phyloP scores from a whole-genome alignment of 179 eudicot species.

The Amaranthus tricolor region DNA sequence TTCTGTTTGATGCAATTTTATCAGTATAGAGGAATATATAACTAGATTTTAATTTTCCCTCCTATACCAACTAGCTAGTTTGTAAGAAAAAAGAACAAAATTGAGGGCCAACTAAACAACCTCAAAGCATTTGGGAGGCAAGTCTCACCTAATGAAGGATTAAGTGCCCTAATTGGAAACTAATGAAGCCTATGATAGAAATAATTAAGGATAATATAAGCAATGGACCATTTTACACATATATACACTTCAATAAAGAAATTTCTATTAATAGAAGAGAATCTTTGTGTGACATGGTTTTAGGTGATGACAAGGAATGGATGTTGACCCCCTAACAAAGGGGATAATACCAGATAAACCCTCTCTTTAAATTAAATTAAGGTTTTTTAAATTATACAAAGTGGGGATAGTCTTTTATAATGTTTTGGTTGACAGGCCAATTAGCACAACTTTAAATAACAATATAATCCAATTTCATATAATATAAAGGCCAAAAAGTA shows the following conservation, averaged over 20 bases:
- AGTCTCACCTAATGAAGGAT: constrained; percentile 21
- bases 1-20: too few relatives aligned
- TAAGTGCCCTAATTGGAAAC: constrained; percentile 16
- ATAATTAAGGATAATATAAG: neutral
- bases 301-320: constrained; percentile 70
- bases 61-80: too few relatives aligned
- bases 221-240: neutral
- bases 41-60: neutral
- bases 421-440: constrained; percentile 33
- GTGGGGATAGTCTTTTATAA: constrained; percentile 30
- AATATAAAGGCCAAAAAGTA: constrained; percentile 15
- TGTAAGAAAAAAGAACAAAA: neutral
- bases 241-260: constrained; percentile 16
- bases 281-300: constrained; percentile 56
- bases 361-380: constrained; percentile 8
- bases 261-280: constrained; percentile 50
- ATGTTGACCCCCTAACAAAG: constrained; percentile 37
- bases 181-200: constrained; percentile 10
- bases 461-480: neutral
- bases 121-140: constrained; percentile 4
- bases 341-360: constrained; percentile 29
- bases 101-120: constrained; percentile 22
- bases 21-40: neutral
- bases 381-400: constrained; percentile 23
- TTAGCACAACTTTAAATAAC: constrained; percentile 18